Percentiles rank a stretch among this genome's conserved stretches.
Conservation (phyloP, 2,329 filamentous ascomycete genomes). For the Trematosphaeria pertusa region DNA sequence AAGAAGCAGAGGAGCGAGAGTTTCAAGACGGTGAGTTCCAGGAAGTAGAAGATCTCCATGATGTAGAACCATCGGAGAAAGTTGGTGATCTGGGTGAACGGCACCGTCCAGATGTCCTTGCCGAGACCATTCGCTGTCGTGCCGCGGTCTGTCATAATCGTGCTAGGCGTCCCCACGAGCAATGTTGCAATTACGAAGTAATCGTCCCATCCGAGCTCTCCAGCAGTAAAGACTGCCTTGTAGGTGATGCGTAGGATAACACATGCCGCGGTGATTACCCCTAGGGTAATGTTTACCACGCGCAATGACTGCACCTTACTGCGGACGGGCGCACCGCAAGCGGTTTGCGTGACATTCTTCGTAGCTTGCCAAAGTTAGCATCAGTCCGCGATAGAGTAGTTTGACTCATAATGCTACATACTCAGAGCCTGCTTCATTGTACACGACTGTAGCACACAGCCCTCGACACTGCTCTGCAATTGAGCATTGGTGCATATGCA, state of each 20-base stretch:
- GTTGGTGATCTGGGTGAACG: slow-evolving; percentile 47
- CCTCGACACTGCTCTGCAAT: slow-evolving; percentile 16
- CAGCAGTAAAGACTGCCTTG: slow-evolving; percentile 43
- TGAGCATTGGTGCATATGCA: slow-evolving; percentile 23
- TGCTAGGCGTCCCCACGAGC: slow-evolving; percentile 25
- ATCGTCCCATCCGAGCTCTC: slow-evolving; percentile 50
- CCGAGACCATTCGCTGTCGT: slow-evolving; percentile 50
- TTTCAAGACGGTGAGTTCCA: slow-evolving; percentile 28
- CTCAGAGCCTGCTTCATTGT: slow-evolving; percentile 18
- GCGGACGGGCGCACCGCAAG: slow-evolving; percentile 49
- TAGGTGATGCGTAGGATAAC: slow-evolving; percentile 48
- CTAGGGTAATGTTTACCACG: slow-evolving; percentile 43
- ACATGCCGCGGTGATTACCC: slow-evolving; percentile 42
- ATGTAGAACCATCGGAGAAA: slow-evolving; percentile 47
- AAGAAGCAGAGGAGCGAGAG: slow-evolving; percentile 33
- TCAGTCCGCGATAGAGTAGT: no score
- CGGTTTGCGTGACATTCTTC: slow-evolving; percentile 51
- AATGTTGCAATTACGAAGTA: slow-evolving; percentile 27
- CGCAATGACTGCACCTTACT: slow-evolving; percentile 43
- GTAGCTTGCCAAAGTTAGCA: slow-evolving; percentile 37
- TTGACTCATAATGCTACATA: no score
- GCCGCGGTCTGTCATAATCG: slow-evolving; percentile 25
- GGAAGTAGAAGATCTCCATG: slow-evolving; percentile 39
- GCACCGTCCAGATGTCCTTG: slow-evolving; percentile 59
- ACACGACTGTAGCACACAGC: slow-evolving; percentile 20